Evolutionary conservation across 108 stramenopile species (phyloP), one percentile per base, ranked within the genome.

Genomic region (Epithemia pelagica): DNA sequence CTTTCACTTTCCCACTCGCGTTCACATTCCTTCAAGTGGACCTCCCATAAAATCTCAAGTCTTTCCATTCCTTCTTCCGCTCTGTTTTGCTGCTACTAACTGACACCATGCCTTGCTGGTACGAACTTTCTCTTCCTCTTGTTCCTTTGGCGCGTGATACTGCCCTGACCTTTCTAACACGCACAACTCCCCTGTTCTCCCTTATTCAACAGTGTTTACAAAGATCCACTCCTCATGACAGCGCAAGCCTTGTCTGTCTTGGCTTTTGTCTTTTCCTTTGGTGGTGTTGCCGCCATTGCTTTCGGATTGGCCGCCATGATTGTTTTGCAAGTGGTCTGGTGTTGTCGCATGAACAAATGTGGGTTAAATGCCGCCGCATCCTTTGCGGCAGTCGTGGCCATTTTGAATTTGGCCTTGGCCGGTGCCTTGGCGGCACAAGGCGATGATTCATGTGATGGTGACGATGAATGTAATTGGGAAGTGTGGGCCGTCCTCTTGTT

Each of bases 61-160:
- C n/a, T n/a, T n/a, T n/a, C n/a, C n/a, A n/a, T n/a, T n/a, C n/a
- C n/a, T n/a, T n/a, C n/a, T n/a, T n/a, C n/a, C n/a, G n/a, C n/a
- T n/a, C n/a, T n/a, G n/a, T n/a, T n/a, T n/a, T n/a, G n/a, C n/a
- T n/a, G n/a, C n/a, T n/a, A n/a, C n/a, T n/a, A n/a, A n/a, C n/a
- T n/a, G n/a, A n/a, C 37, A 46, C 37, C 37, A 46, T 46, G 37
- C 37, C 37, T 46, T 46, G 37, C 37, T 46, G 37, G 37, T 46
- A 46, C 5, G 37, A 46, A 10, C 37, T 46, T 46, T 46, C 15
- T 46, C 37, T 46, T 46, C 37, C 37, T n/a, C n/a, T n/a, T n/a
- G n/a, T n/a, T n/a, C n/a, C n/a, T n/a, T n/a, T n/a, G n/a, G n/a
- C n/a, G n/a, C n/a, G n/a, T n/a, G n/a, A n/a, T n/a, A n/a, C n/a